Base-by-base conservation (phyloP, 805 yeast species). In the Ogataea pignaliae region DNA sequence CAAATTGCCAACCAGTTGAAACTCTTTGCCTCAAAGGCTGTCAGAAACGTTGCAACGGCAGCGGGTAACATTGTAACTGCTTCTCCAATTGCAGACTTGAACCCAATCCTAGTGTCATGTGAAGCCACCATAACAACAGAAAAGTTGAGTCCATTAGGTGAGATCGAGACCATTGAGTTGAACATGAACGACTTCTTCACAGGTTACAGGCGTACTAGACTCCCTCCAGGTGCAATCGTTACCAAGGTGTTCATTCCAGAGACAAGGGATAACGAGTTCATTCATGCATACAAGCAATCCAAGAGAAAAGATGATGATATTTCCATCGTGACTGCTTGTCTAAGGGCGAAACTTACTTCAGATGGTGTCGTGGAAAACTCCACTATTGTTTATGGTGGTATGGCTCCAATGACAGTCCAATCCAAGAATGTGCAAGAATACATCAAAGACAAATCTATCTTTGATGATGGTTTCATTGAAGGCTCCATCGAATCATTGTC, bases 61-160 rank as follows among this genome's bases (percentile, higher is more conserved):
- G 75, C 76, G 1, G 78, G 78, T 33, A 70, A 70, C 36, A 71
- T 72, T 36, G 75, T 72, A 15, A 72, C 78, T 1, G 77, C 77
- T 2, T 69, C 75, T 3, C 78, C 78, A 16, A 72, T 72, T 45
- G 69, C 77, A 1, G 78, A 72, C 51, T 50, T 72, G 55, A 72
- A 72, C 50, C 77, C 77, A 3, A 64, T 71, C 7, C 56, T 72
- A 39, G 72, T 71, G 10, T 67, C 73, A 3, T 65, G 71, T 26
- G 67, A 66, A 44, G 73, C 75, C 5, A 52, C 55, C 1, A 54
- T 72, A 8, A 64, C 67, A 9, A 62, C 68, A 3, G 67, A 68
- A 36, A 59, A 58, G 29, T 48, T 66, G 6, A 53, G 51, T n/a
- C 53, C 54, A 1, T 37, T 37, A 3, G 65, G 65, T 15, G 58